These are phyloP conservation scores for Exophiala dermatitidis DNA, from an alignment of 2,329 filamentous ascomycete genomes.

Conservation along the genomic window DNA sequence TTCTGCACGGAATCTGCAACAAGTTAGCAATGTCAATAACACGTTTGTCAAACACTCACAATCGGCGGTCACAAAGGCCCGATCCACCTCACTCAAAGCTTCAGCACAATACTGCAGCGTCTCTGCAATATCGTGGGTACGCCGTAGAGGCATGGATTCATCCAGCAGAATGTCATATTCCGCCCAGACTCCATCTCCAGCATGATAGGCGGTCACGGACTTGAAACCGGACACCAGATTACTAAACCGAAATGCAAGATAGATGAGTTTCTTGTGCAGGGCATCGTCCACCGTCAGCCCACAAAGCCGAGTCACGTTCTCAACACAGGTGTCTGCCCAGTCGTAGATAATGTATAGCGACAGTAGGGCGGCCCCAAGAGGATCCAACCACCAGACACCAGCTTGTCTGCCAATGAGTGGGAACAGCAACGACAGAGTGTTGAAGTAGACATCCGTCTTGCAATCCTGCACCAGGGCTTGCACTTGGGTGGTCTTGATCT, in stretches of 20 bases:
- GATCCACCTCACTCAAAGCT: constrained; percentile 44
- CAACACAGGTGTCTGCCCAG: constrained; percentile 56
- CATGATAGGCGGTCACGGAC: constrained; percentile 52
- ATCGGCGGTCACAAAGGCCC: constrained; percentile 48
- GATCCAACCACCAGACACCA: constrained; percentile 61
- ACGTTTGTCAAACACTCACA: constrained; percentile 32
- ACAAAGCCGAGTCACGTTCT: constrained; percentile 53
- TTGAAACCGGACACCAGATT: constrained; percentile 50
- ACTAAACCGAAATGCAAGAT: constrained; percentile 52
- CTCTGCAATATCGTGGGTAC: constrained; percentile 55
- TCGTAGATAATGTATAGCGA: constrained; percentile 63
- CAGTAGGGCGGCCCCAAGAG: constrained; percentile 53
- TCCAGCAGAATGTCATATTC: constrained; percentile 56
- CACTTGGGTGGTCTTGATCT: constrained; percentile 57
- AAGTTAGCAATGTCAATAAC: not conserved
- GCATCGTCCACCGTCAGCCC: constrained; percentile 50
- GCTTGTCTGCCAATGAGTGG: constrained; percentile 54
- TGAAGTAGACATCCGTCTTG: constrained; percentile 59
- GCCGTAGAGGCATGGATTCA: constrained; percentile 46
- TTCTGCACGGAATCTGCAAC: constrained; percentile 11
- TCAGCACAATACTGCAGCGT: constrained; percentile 54
- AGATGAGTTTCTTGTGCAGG: constrained; percentile 52
- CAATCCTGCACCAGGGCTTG: constrained; percentile 58
- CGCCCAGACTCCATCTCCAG: constrained; percentile 56
- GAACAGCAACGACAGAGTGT: constrained; percentile 56